Conservation (phyloP, 805 yeast genomes). For the Debaryomyces prosopidis region DNA sequence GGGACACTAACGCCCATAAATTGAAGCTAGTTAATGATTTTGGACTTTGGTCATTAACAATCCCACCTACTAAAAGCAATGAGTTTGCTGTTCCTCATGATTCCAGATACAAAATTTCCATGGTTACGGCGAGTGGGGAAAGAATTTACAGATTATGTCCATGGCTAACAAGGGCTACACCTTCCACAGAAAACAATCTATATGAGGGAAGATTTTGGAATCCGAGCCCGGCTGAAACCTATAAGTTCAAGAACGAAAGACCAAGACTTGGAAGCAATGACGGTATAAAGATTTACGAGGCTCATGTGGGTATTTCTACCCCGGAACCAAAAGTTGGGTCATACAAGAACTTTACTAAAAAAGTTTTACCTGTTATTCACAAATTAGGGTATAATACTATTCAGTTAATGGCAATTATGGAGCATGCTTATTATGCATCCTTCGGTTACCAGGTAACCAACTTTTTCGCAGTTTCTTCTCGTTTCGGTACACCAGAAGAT, state of each 20-base stretch:
- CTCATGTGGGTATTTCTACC: conserved; percentile 92
- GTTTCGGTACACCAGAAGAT: conserved; percentile 96
- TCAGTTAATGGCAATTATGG: conserved; percentile 98
- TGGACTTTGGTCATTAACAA: conserved; percentile 66
- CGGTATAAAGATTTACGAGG: conserved; percentile 81
- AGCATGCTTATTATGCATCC: conserved; percentile 96
- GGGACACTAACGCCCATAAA: conserved; percentile 62
- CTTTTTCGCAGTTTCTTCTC: conserved; percentile 85
- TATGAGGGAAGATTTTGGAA: conserved; percentile 96
- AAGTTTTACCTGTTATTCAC: conserved; percentile 80
- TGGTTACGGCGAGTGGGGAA: conserved; percentile 68
- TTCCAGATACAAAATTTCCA: conserved; percentile 69
- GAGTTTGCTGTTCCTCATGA: conserved; percentile 76
- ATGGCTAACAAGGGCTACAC: conserved; percentile 83
- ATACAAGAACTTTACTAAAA: conserved; percentile 78
- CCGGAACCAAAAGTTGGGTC: conserved; percentile 85
- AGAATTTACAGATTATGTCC: conserved; percentile 82
- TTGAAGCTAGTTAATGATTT: conserved; percentile 57
- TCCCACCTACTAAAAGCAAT: conserved; percentile 56
- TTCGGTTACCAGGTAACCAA: conserved; percentile 97
- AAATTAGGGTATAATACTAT: conserved; percentile 88
- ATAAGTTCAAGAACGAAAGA: conserved; percentile 61
- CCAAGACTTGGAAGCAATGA: conserved; percentile 52
- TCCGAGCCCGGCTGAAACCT: conserved; percentile 51
- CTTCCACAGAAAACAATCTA: conserved; percentile 50